Evolutionary conservation across 495 filamentous ascomycete species (phyloP), one percentile per base, ranked within the genome.

Genomic region (Penicillium canescens): DNA sequence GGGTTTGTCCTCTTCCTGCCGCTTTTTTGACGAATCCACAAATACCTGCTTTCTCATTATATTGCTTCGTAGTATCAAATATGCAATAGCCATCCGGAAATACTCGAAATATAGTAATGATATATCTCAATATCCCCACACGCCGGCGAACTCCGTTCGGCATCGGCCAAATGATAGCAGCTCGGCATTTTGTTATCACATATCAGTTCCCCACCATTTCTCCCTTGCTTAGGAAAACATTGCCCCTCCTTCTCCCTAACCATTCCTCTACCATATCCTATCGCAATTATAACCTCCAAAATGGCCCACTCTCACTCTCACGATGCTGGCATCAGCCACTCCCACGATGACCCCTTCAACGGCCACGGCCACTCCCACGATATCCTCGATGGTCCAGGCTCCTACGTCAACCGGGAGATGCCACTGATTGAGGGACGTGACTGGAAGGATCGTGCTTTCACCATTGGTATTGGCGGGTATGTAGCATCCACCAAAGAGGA

Each of bases 341-440:
- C 82, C 38, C 86, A 89, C 66, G 84, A 82, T 45, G 83, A 82
- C 51, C 78, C 80, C 65, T 78, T 83, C 50, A 83, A 81, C 50
- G 91, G 94, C 62, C 94, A 98, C 69, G 93, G 94, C 60, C 94
- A 98, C 78, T 86, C 84, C 3, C 94, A 98, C 70, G 94, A 97
- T 75, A 91, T 97, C 67, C 88, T 96, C 66, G 89, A 93, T 67
- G 93, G 94, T 0, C 94, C 94, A 3, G 94, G 94, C 38, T 93
- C 89, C 50, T 98, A 86, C 71, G 69, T 91, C 7, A 86, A 85
- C 52, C 87, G 93, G n/a, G 94, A 98, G 77, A 90, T 93, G 86
- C 93, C 92, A 31, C 84, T 98, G 43, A 81, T 91, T 55, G 87
- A 96, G 56, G 91, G 90, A 21, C 80, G 94, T 39, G 79, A 92